Conservation (phyloP, 2,329 filamentous ascomycete species). For the Diatrype stigma region DNA sequence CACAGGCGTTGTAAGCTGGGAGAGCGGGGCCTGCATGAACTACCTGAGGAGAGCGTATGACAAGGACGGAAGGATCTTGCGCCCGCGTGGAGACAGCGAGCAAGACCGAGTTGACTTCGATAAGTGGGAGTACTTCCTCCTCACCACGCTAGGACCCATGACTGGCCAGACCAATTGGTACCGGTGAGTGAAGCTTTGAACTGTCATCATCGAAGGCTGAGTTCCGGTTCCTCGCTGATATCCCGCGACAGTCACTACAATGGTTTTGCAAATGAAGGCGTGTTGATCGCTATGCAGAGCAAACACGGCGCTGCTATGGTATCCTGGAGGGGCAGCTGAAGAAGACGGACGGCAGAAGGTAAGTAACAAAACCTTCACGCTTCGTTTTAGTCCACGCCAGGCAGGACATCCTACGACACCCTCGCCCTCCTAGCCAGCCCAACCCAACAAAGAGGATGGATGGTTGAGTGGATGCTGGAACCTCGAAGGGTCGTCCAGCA, state of each 20-base stretch:
- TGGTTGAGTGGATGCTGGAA: too few species aligned
- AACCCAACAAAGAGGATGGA: too few species aligned
- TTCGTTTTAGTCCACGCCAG: background rate
- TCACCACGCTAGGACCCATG: constrained; percentile 38
- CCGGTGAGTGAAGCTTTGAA: constrained; percentile 12
- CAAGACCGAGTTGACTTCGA: constrained; percentile 40
- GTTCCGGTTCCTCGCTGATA: background rate
- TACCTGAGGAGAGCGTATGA: constrained; percentile 38
- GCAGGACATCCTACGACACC: too few species aligned
- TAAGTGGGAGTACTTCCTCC: constrained; percentile 41
- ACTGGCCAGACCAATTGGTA: constrained; percentile 37
- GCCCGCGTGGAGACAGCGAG: constrained; percentile 28
- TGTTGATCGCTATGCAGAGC: constrained; percentile 34
- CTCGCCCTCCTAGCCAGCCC: too few species aligned
- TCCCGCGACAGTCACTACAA: constrained; percentile 27
- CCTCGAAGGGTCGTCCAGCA: too few species aligned
- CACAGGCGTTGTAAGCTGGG: constrained; percentile 33
- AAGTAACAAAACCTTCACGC: background rate
- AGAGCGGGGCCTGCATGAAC: constrained; percentile 35
- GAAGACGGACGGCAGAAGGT: constrained; percentile 27
- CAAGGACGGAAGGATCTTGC: constrained; percentile 29
- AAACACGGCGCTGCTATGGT: constrained; percentile 36
- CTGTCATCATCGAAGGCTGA: background rate
- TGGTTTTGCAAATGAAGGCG: constrained; percentile 35
- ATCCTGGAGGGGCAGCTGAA: constrained; percentile 37